Evolutionary conservation across 495 filamentous ascomycete genomes (phyloP).

Genomic region (Lasiosphaeria ovina): DNA sequence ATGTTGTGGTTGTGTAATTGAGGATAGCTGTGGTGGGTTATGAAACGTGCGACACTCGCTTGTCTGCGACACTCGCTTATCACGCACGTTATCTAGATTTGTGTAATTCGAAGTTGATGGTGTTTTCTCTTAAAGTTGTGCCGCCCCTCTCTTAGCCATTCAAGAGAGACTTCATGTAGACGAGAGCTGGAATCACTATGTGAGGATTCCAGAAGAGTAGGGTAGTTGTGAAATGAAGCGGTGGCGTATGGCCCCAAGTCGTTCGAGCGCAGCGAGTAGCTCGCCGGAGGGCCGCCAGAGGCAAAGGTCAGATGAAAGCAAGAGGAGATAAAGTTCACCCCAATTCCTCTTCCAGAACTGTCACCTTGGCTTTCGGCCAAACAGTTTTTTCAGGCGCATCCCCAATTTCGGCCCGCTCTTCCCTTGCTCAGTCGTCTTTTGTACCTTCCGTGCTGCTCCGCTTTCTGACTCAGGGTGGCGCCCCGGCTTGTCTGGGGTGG

Average conservation of each 20-base stretch:
- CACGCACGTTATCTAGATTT: neutral
- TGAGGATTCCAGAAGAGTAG: neutral
- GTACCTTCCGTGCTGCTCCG: neutral
- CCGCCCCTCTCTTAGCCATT: neutral
- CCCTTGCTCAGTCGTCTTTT: neutral
- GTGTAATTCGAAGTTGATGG: neutral
- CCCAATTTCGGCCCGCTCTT: neutral
- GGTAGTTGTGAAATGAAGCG: neutral
- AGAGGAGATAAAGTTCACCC: neutral
- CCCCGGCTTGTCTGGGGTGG: neutral
- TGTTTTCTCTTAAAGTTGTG: neutral
- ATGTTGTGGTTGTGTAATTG: too few species aligned
- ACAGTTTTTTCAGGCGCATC: neutral
- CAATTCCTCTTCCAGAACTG: neutral
- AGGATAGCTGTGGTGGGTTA: too few species aligned
- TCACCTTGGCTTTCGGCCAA: neutral
- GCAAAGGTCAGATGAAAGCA: neutral
- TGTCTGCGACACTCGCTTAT: too few species aligned
- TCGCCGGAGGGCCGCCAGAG: conserved; percentile 4
- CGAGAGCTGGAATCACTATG: neutral
- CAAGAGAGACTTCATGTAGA: neutral
- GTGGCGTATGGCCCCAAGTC: neutral
- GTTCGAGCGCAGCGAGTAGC: conserved; percentile 1
- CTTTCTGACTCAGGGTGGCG: neutral
- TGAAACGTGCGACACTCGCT: too few species aligned